Evolutionary conservation across 768 basidiomycete genomes (phyloP), one percentile per base, ranked within the genome.

Genomic region (Amanita pseudoporphyria): DNA sequence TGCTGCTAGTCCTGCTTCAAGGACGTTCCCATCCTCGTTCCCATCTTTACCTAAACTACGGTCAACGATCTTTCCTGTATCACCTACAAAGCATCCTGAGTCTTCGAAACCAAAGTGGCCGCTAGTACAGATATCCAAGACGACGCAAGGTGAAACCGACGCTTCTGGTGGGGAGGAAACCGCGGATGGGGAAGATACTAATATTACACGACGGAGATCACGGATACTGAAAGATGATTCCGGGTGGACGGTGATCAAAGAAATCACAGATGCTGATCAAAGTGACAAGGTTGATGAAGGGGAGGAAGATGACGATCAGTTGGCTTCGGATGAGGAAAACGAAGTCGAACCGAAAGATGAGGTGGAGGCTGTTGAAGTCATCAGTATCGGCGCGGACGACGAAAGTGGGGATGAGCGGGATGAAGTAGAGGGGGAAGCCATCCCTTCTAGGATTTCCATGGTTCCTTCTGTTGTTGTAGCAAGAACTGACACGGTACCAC

Each of bases 221-320:
- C 26, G 26, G 22, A 35, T 7, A 19, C 2, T 37, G 12, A 35
- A 19, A 3, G 13, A 47, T 14, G 35, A 33, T n/a, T 43, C 41
- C 10, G 45, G 45, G 21, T 47, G 45, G 45, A 47, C 45, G 3
- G 45, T 37, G 4, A 47, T 47, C 16, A 21, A 37, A 18, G 21
- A 36, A 4, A 22, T 45, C 6, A 9, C 32, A 10, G 22, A 30
- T 22, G 21, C 40, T 22, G 32, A 26, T 6, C 5, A 22, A 12
- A 36, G 35, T 32, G 16, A 31, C 31, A 21, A 13, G 19, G 12
- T 14, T 35, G 44, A 48, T 16, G 19, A 14, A n/a, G 28, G n/a
- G 2, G 47, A 39, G 38, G 47, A 48, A 14, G 47, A 32, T 9
- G 14, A 24, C 6, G 38, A 48, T 21, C 35, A 39, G 26, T 18